A percentile compares a stretch with the other conserved stretches of the same genome.
phyloP scores from a whole-genome alignment of 2,329 filamentous ascomycete species.

The Metarhizium album region DNA sequence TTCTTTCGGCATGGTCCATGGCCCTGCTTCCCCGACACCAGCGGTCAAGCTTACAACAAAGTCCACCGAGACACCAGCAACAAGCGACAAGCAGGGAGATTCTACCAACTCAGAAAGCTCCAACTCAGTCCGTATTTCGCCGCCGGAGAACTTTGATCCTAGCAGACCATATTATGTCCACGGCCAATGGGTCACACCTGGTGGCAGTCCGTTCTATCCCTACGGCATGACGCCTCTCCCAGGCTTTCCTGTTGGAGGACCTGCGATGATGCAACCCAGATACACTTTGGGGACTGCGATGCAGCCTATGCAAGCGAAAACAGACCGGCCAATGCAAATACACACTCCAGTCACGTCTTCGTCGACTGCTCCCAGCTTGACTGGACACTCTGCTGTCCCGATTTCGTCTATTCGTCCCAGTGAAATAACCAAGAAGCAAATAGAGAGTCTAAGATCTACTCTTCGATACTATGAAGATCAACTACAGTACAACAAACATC shows the following conservation, averaged over 20 bases:
- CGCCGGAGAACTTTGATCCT: constrained; percentile 35
- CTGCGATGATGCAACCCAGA: constrained; percentile 10
- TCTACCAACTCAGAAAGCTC: constrained; percentile 20
- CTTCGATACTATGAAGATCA: constrained; percentile 48
- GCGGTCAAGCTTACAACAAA: constrained; percentile 10
- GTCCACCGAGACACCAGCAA: constrained; percentile 12
- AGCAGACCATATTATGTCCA: constrained; percentile 34
- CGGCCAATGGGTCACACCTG: constrained; percentile 31
- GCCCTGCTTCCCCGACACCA: constrained; percentile 14
- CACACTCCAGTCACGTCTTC: constrained; percentile 9
- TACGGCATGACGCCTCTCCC: constrained; percentile 18
- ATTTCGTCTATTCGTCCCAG: constrained; percentile 50
- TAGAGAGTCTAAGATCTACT: constrained; percentile 38
- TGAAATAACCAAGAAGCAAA: constrained; percentile 49
- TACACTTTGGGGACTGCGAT: constrained; percentile 5
- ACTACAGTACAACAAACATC: constrained; percentile 49
- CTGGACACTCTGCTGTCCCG: constrained; percentile 25
- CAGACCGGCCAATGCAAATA: constrained; percentile 9
- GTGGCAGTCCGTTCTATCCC: constrained; percentile 14
- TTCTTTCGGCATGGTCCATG: constrained; percentile 16
- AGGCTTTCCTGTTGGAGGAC: constrained; percentile 16
- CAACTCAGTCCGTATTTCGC: constrained; percentile 23
- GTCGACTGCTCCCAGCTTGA: constrained; percentile 9
- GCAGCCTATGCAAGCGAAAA: constrained; percentile 12
- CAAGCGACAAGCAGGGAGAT: constrained; percentile 21